Evolutionary conservation across 306 rosid genomes (phyloP).

Genomic region (Fagus sylvatica): DNA sequence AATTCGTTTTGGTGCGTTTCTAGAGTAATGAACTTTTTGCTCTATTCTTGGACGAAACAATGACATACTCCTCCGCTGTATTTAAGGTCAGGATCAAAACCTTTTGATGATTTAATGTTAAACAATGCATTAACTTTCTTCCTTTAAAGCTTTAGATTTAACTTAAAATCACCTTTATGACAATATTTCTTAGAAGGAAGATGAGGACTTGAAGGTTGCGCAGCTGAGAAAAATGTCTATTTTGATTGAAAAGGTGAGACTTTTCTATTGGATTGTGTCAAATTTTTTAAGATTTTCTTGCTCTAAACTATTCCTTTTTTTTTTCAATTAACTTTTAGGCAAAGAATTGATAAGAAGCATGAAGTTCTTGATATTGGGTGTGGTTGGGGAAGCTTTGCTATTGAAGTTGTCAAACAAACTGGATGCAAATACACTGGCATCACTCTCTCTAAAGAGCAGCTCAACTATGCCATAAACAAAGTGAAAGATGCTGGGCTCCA

Average conservation of each 20-base stretch:
- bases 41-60: slow-evolving; percentile 81
- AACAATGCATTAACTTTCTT: neutral
- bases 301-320: neutral
- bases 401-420: slow-evolving; percentile 73
- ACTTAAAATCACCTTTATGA: neutral
- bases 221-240: slow-evolving; percentile 71
- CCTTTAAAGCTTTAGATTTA: neutral
- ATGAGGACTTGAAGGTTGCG: slow-evolving; percentile 72
- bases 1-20: slow-evolving; percentile 30
- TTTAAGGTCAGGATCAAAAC: slow-evolving; percentile 64
- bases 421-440: slow-evolving; percentile 89
- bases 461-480: slow-evolving; percentile 65
- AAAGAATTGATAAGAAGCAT: slow-evolving; percentile 60
- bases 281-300: neutral
- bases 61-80: slow-evolving; percentile 81
- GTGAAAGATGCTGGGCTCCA: slow-evolving; percentile 73
- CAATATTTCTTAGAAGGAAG: slow-evolving; percentile 44
- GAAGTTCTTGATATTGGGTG: slow-evolving; percentile 85
- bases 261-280: neutral
- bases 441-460: slow-evolving; percentile 80
- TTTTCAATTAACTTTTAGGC: slow-evolving; percentile 48
- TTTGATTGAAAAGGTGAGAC: slow-evolving; percentile 60
- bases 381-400: slow-evolving; percentile 93
- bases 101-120: neutral
- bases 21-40: slow-evolving; percentile 89